Evolutionary conservation across 441 rosid genomes (phyloP).

Genomic region (Kokia cookei): DNA sequence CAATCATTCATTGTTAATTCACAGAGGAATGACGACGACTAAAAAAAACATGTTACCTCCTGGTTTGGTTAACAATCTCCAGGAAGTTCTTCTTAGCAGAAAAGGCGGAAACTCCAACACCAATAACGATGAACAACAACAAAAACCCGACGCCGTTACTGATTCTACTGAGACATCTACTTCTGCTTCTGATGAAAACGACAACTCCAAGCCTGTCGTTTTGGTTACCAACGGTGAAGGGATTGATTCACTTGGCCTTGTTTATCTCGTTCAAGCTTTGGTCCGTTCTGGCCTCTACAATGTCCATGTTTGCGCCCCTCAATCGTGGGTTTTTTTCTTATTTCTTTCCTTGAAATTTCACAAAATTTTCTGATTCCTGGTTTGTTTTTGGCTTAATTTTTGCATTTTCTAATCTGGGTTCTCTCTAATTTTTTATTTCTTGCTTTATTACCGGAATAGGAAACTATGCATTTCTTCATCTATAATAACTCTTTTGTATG

Average conservation of each 20-base stretch:
- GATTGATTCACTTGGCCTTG: conserved; percentile 87
- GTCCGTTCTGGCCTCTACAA: conserved; percentile 64
- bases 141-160: conserved; percentile 8
- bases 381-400: background rate
- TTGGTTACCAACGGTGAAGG: conserved; percentile 89
- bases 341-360: background rate
- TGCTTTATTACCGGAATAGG: background rate
- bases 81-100: conserved; percentile 66
- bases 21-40: conserved; percentile 26
- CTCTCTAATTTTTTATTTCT: background rate
- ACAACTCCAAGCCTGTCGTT: conserved; percentile 64
- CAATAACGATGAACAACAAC: conserved; percentile 12
- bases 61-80: conserved; percentile 78
- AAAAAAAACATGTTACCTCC: conserved; percentile 68
- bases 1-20: background rate
- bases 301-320: conserved; percentile 95
- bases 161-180: conserved; percentile 55
- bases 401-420: background rate
- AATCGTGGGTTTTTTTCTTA: conserved; percentile 52
- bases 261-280: conserved; percentile 82
- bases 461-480: background rate
- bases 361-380: background rate
- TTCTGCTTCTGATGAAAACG: conserved; percentile 42
- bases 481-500: background rate
- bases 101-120: conserved; percentile 12